A percentile compares a stretch with the other conserved stretches of the same genome.
These are phyloP conservation scores for Russula dissimulans DNA, from an alignment of 768 basidiomycete species.

Conservation along the genomic window DNA sequence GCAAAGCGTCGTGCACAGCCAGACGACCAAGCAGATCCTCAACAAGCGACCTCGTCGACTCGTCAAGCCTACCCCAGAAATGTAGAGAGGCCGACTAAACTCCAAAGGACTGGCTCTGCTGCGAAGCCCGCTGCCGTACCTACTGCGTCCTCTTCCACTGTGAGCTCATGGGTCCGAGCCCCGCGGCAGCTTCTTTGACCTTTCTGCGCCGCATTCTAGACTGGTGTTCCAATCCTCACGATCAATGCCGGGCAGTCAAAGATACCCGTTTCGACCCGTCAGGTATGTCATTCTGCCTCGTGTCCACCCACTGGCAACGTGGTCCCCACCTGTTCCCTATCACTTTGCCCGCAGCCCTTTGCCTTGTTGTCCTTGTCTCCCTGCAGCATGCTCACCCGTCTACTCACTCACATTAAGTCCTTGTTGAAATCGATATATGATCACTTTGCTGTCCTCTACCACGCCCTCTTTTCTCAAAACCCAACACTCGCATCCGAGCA, in stretches of 20 bases:
- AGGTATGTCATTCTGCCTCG: constrained; percentile 37
- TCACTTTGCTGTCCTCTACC: constrained; percentile 64
- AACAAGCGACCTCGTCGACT: not conserved
- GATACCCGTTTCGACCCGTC: constrained; percentile 64
- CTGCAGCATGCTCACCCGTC: not conserved
- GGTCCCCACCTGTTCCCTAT: not conserved
- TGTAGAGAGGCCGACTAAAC: constrained; percentile 41
- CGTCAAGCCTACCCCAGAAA: constrained; percentile 27
- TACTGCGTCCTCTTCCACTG: constrained; percentile 28
- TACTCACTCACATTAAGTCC: constrained; percentile 32
- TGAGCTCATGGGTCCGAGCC: constrained; percentile 14
- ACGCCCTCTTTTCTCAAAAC: constrained; percentile 40
- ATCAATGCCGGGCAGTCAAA: constrained; percentile 60
- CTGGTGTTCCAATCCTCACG: constrained; percentile 55
- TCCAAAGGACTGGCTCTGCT: constrained; percentile 43
- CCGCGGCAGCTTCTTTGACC: not conserved
- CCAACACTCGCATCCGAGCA: constrained; percentile 66
- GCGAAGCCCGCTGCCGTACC: constrained; percentile 38
- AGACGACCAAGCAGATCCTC: not conserved
- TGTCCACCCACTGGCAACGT: constrained; percentile 9
- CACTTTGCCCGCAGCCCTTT: not conserved
- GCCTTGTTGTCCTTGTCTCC: not conserved
- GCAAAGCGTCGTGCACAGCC: constrained; percentile 40
- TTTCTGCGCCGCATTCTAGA: constrained; percentile 27
- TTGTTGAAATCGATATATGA: constrained; percentile 70